Percentiles rank a stretch among this genome's conserved stretches.
phyloP scores from a whole-genome alignment of 805 yeast genomes.

The Starmerella potacharoeniae region DNA sequence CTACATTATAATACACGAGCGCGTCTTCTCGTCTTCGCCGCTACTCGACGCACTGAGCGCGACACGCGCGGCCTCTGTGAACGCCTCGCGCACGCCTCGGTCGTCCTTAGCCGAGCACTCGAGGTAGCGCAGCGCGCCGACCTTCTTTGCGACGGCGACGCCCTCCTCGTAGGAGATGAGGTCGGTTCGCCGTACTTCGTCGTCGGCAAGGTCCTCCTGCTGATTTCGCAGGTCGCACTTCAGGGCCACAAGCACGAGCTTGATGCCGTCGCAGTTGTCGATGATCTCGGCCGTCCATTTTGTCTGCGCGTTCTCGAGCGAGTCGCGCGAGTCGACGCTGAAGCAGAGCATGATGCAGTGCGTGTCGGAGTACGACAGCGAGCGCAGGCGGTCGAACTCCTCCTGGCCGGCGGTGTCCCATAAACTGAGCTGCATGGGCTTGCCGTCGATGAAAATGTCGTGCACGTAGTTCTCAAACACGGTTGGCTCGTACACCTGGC shows the following conservation, averaged over 20 bases:
- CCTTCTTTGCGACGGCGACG: conserved; percentile 76
- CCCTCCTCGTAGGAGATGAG: conserved; percentile 89
- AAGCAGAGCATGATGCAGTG: conserved; percentile 96
- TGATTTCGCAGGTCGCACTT: conserved; percentile 82
- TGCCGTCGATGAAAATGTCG: conserved; percentile 90
- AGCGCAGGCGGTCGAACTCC: conserved; percentile 88
- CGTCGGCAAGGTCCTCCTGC: conserved; percentile 38
- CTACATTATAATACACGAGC: conserved; percentile 20
- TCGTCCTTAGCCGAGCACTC: conserved; percentile 96
- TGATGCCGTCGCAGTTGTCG: conserved; percentile 94
- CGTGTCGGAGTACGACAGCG: conserved; percentile 86
- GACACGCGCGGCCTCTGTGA: conserved; percentile 96
- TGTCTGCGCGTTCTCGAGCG: conserved; percentile 85
- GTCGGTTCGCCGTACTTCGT: conserved; percentile 27
- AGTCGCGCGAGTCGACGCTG: conserved; percentile 86
- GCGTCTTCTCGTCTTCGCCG: conserved; percentile 27
- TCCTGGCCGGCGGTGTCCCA: conserved; percentile 99
- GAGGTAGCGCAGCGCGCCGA: conserved; percentile 87
- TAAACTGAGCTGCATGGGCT: conserved; percentile 78
- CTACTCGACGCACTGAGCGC: conserved; percentile 83
- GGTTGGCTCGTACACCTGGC: conserved; percentile 96
- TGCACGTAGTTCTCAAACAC: conserved; percentile 96
- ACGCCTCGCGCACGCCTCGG: conserved; percentile 98
- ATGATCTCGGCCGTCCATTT: conserved; percentile 97
- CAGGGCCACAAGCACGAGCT: conserved; percentile 82